These are phyloP conservation scores for Melanomma pulvis-pyrius DNA, from an alignment of 495 filamentous ascomycete species.

Conservation along the genomic window DNA sequence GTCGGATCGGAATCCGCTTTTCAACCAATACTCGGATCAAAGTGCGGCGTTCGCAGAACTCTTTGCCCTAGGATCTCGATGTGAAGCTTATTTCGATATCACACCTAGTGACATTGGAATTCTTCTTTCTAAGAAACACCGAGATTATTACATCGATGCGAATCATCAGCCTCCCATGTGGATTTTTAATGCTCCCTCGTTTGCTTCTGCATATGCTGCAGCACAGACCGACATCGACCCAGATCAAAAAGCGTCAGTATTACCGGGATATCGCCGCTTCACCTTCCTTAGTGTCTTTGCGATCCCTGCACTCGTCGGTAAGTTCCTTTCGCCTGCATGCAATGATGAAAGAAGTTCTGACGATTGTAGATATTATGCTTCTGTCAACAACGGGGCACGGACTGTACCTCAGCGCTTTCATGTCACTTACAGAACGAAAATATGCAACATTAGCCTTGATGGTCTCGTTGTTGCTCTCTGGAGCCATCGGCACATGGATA, in stretches of 20 bases:
- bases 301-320: conserved; percentile 58
- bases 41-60: conserved; percentile 64
- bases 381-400: conserved; percentile 61
- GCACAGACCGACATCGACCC: conserved; percentile 61
- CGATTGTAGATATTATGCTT: conserved; percentile 54
- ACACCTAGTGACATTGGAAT: conserved; percentile 58
- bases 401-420: conserved; percentile 59
- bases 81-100: conserved; percentile 63
- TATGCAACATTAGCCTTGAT: conserved; percentile 61
- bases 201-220: conserved; percentile 58
- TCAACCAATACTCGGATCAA: conserved; percentile 60
- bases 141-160: conserved; percentile 50
- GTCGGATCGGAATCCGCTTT: conserved; percentile 61
- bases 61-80: conserved; percentile 63
- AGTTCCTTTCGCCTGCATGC: neutral
- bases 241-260: conserved; percentile 48
- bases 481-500: conserved; percentile 64
- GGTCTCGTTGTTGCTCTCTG: conserved; percentile 59
- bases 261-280: conserved; percentile 56
- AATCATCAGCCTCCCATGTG: conserved; percentile 56
- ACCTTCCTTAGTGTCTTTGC: conserved; percentile 65
- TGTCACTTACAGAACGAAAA: conserved; percentile 53
- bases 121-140: conserved; percentile 57
- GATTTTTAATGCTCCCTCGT: conserved; percentile 54
- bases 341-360: conserved; percentile 5